Base-by-base conservation (phyloP, 176 grass and related monocot species). In the Bonia amplexicaulis region DNA sequence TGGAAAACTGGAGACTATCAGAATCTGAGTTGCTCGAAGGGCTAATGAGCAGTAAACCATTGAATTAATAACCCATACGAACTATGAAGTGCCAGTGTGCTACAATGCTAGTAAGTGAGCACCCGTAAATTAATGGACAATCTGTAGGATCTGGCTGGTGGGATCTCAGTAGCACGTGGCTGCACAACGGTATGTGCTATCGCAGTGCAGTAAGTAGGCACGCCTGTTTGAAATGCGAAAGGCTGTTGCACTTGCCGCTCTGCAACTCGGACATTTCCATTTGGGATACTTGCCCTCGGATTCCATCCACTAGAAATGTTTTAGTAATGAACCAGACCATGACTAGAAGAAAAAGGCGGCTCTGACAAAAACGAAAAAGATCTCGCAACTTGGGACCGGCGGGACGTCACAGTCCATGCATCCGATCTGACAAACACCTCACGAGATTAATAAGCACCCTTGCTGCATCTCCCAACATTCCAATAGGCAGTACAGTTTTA, bases 81-180 rank as follows among this genome's bases (percentile, higher is more conserved):
- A 41, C 47, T 3, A 40, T 25, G 12, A 19, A 53, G 23, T 27
- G 12, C 42, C 11, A 11, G 11, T 6, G 26, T 3, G 31, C 11
- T 42, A 19, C 6, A 14, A 8, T 4, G 54, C 25, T 8, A 25
- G 19, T 55, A 22, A 73, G 71, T 51, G 59, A 40, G 42, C 29
- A 39, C 11, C 44, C 6, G 59, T 78, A 29, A 65, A 45, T 44
- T 27, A 66, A 66, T 8, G 61, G 31, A 23, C 79, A 81, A 35
- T n/a, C 5, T 54, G 47, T 25, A 42, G 45, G 62, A 53, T 71
- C 53, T 70, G 62, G 77, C n/a, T 15, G 44, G 71, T 69, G 83
- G 71, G 81, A 82, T 76, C 71, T 69, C 64, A 64, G 59, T 17
- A 44, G 61, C 87, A 85, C 44, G 88, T 86, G 87, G 9, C 16